Evolutionary conservation across 768 basidiomycete species (phyloP).

Genomic region (Paxillus rubicundulus): DNA sequence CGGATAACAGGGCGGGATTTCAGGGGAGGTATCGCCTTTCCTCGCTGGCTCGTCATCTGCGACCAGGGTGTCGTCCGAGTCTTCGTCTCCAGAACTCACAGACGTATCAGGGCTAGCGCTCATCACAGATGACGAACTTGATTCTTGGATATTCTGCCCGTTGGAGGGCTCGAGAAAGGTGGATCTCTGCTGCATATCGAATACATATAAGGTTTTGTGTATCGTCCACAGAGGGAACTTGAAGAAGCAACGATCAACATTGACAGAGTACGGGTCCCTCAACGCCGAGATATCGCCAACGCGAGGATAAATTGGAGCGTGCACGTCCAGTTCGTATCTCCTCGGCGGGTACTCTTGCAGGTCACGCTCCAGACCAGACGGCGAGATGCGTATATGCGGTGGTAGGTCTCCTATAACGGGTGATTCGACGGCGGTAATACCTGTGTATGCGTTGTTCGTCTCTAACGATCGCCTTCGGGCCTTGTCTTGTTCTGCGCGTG

Average conservation of each 20-base stretch:
- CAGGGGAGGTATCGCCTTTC: not conserved
- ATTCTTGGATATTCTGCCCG: conserved; percentile 5
- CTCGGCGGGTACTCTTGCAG: conserved; percentile 7
- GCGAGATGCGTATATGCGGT: conserved; percentile 19
- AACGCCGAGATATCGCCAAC: conserved; percentile 59
- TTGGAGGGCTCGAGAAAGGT: not conserved
- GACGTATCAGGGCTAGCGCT: conserved; percentile 16
- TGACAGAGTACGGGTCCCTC: conserved; percentile 53
- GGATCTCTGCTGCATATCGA: conserved; percentile 46
- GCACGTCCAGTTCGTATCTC: conserved; percentile 13
- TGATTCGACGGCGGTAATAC: conserved; percentile 12
- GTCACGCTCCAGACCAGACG: conserved; percentile 34
- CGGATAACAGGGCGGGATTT: conserved; percentile 6
- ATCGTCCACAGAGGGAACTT: conserved; percentile 63
- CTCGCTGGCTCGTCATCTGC: conserved; percentile 38
- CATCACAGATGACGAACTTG: conserved; percentile 18
- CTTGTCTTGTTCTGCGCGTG: conserved; percentile 9
- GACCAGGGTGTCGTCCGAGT: conserved; percentile 58
- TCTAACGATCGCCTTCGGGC: not conserved
- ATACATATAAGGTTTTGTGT: conserved; percentile 62
- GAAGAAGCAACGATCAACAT: conserved; percentile 60
- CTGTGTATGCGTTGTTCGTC: conserved; percentile 27
- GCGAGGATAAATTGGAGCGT: conserved; percentile 48
- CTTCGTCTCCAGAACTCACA: conserved; percentile 28
- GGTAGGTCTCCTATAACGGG: conserved; percentile 4